Percentiles rank a stretch among this genome's conserved stretches.
These are phyloP conservation scores for Phaeotremella skinneri DNA, from an alignment of 768 basidiomycete species.

Conservation along the genomic window DNA sequence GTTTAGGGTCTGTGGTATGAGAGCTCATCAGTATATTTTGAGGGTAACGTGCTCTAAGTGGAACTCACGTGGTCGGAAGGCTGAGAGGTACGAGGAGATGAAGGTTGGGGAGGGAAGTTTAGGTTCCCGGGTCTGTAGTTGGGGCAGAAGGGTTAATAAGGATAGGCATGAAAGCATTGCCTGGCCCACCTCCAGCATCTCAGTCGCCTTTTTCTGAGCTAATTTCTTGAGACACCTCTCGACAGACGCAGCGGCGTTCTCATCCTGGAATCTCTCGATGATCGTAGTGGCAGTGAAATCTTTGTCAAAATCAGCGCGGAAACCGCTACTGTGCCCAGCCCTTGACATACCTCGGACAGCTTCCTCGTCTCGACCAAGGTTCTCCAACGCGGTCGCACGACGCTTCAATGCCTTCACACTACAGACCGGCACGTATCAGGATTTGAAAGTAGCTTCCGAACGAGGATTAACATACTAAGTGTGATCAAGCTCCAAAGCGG, in stretches of 20 bases:
- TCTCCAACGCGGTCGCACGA: constrained; percentile 79
- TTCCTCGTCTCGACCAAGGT: constrained; percentile 68
- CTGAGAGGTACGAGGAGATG: constrained; percentile 91
- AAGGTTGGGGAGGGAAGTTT: constrained; percentile 86
- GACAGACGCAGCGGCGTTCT: constrained; percentile 70
- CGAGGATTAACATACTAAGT: constrained; percentile 57
- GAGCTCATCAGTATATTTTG: too few relatives aligned
- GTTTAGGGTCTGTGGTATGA: constrained; percentile 67
- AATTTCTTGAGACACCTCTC: constrained; percentile 90
- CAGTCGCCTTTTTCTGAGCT: constrained; percentile 67
- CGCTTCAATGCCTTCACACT: constrained; percentile 75
- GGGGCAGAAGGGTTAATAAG: constrained; percentile 3
- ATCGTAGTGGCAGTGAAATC: constrained; percentile 98
- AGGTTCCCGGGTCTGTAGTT: constrained; percentile 65
- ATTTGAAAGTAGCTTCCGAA: not conserved
- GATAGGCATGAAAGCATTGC: not conserved
- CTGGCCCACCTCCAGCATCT: constrained; percentile 62
- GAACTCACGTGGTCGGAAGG: constrained; percentile 80
- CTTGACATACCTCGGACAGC: constrained; percentile 83
- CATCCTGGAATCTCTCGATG: constrained; percentile 86
- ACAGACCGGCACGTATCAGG: constrained; percentile 9
- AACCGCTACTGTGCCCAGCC: too few relatives aligned
- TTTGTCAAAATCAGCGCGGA: too few relatives aligned
- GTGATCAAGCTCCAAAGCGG: constrained; percentile 76
- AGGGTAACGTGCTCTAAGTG: not conserved